A percentile compares a stretch with the other conserved stretches of the same genome.
Evolutionary conservation across 331 rosid species (phyloP).

Genomic region (Rhamnella rubrinervis): DNA sequence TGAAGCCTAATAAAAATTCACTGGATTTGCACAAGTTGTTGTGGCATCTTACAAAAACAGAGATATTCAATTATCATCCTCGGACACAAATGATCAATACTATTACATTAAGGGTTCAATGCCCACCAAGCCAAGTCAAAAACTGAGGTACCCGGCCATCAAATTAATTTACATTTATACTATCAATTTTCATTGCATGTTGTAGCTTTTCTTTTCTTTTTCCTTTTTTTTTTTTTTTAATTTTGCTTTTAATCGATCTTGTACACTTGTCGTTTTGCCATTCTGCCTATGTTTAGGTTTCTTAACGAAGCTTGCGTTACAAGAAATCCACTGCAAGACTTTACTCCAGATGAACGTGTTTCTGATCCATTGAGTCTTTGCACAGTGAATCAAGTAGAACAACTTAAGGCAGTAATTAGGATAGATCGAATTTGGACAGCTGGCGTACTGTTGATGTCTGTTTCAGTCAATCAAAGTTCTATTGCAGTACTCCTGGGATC

Average conservation of each 20-base stretch:
- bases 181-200: neutral
- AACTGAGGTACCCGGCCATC: conserved; percentile 2
- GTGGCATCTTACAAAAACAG: conserved; percentile 20
- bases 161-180: too few species aligned
- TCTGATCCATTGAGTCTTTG: conserved; percentile 12
- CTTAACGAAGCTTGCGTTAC: conserved; percentile 19
- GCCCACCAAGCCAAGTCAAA: neutral
- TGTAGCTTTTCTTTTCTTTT: neutral
- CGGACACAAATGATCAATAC: neutral
- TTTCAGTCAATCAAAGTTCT: neutral
- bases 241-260: neutral
- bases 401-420: neutral
- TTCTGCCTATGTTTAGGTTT: conserved; percentile 5
- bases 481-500: neutral
- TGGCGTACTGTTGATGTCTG: neutral
- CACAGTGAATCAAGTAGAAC: conserved; percentile 10
- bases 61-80: neutral
- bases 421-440: conserved; percentile 5
- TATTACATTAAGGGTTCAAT: conserved; percentile 1
- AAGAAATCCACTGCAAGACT: neutral
- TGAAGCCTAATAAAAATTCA: conserved; percentile 8
- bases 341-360: neutral
- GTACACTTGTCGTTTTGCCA: neutral
- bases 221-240: too few species aligned
- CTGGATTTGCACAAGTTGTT: conserved; percentile 15